A percentile compares a stretch with the other conserved stretches of the same genome.
These are phyloP conservation scores for Zizania palustris DNA, from an alignment of 202 grass and related monocot genomes.

Conservation along the genomic window DNA sequence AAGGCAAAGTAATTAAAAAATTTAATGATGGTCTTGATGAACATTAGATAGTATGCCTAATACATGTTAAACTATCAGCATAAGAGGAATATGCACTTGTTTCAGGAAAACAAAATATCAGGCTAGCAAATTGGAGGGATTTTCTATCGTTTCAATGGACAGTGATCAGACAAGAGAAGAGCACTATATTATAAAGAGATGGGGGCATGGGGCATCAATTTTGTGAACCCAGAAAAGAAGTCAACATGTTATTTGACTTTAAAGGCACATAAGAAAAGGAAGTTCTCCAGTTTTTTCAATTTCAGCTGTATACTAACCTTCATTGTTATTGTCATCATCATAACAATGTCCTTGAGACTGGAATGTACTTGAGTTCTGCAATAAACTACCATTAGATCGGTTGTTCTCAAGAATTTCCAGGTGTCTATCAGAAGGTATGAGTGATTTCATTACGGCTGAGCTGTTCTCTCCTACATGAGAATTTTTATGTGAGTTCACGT, in stretches of 20 bases:
- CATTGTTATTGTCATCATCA: constrained; percentile 51
- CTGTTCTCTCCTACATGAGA: constrained; percentile 52
- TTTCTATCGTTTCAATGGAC: constrained; percentile 5
- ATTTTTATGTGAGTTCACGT: constrained; percentile 35
- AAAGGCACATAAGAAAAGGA: background rate
- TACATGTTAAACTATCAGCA: constrained; percentile 6
- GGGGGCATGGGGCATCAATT: background rate
- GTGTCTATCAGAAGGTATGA: constrained; percentile 49
- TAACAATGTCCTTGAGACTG: constrained; percentile 67
- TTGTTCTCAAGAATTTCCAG: constrained; percentile 52
- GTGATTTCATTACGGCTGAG: constrained; percentile 32
- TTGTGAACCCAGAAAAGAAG: constrained; percentile 11
- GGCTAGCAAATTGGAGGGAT: constrained; percentile 4
- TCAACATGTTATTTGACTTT: constrained; percentile 2
- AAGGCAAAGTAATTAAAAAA: constrained; percentile 29
- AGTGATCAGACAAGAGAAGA: constrained; percentile 6
- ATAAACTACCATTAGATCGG: constrained; percentile 55
- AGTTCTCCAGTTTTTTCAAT: background rate
- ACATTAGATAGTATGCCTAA: constrained; percentile 28
- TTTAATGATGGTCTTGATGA: constrained; percentile 13
- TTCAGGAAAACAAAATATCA: background rate
- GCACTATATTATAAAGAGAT: constrained; percentile 1
- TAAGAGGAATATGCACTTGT: constrained; percentile 22
- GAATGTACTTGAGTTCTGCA: constrained; percentile 52
- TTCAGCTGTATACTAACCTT: constrained; percentile 55